phyloP scores from a whole-genome alignment of 495 filamentous ascomycete genomes.

The Lindgomyces ingoldianus region DNA sequence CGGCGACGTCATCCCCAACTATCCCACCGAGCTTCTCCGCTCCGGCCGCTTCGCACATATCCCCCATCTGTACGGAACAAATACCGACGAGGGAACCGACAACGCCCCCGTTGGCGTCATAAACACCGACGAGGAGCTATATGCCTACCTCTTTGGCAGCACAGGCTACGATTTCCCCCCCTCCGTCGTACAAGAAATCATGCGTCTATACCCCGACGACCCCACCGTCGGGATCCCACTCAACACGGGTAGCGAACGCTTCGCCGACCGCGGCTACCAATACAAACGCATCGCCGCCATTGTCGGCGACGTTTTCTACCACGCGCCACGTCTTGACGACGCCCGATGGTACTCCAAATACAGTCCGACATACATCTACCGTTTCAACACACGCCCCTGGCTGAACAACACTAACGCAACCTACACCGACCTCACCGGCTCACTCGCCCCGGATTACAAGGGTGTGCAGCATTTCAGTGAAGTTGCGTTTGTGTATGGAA shows the following conservation, averaged over 20 bases:
- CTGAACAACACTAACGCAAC: conserved; percentile 34
- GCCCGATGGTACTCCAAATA: conserved; percentile 34
- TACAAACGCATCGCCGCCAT: conserved; percentile 38
- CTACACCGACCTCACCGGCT: conserved; percentile 17
- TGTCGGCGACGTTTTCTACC: conserved; percentile 37
- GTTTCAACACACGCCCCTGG: conserved; percentile 38
- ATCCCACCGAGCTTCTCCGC: conserved; percentile 33
- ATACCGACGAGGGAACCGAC: conserved; percentile 37
- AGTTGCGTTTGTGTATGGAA: conserved; percentile 35
- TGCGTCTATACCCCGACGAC: conserved; percentile 38
- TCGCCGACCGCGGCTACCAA: conserved; percentile 33
- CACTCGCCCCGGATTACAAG: conserved; percentile 31
- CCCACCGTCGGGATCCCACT: conserved; percentile 33
- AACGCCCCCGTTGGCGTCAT: conserved; percentile 32
- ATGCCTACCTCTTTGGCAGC: conserved; percentile 22
- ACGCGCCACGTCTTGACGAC: conserved; percentile 32
- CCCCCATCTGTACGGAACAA: conserved; percentile 35
- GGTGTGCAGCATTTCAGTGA: conserved; percentile 38
- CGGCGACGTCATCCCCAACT: conserved; percentile 38
- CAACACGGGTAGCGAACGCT: conserved; percentile 33
- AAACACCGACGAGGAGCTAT: conserved; percentile 34
- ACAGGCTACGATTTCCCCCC: conserved; percentile 36
- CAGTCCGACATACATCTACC: conserved; percentile 36
- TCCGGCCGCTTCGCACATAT: conserved; percentile 35
- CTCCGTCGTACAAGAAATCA: conserved; percentile 25